A percentile compares a stretch with the other conserved stretches of the same genome.
phyloP scores from a whole-genome alignment of 192 early-diverging fungal genomes.

The Coemansia sp. region DNA sequence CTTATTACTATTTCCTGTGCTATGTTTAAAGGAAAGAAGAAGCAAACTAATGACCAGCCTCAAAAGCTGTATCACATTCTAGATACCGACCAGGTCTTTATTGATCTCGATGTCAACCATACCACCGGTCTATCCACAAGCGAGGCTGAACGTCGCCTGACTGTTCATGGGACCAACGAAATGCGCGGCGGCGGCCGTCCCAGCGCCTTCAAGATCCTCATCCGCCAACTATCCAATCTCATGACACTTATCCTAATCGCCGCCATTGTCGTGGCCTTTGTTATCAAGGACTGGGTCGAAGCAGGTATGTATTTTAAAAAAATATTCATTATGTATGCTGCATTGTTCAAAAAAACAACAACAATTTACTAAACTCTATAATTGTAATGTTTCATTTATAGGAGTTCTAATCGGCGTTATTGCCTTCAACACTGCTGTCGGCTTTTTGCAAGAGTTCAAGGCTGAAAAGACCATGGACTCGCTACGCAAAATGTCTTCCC shows the following conservation, averaged over 20 bases:
- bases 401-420: slow-evolving; percentile 84
- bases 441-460: slow-evolving; percentile 95
- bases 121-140: slow-evolving; percentile 56
- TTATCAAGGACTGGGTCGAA: slow-evolving; percentile 68
- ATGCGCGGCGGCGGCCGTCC: slow-evolving; percentile 71
- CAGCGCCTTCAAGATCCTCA: slow-evolving; percentile 64
- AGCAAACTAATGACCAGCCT: slow-evolving; percentile 3
- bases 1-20: neutral
- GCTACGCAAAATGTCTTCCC: slow-evolving; percentile 84
- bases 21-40: slow-evolving; percentile 29
- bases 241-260: slow-evolving; percentile 71
- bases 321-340: neutral
- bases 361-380: neutral
- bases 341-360: neutral
- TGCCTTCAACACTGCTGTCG: slow-evolving; percentile 85
- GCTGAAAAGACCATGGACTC: slow-evolving; percentile 96
- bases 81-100: slow-evolving; percentile 20
- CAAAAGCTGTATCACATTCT: slow-evolving; percentile 56
- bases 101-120: slow-evolving; percentile 35
- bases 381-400: slow-evolving; percentile 22
- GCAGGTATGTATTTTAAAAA: slow-evolving; percentile 42
- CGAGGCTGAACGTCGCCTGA: slow-evolving; percentile 47
- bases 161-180: slow-evolving; percentile 64
- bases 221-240: slow-evolving; percentile 69
- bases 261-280: slow-evolving; percentile 68